Base-by-base conservation (phyloP, 2,329 filamentous ascomycete genomes). In the Raffaelea arxii region DNA sequence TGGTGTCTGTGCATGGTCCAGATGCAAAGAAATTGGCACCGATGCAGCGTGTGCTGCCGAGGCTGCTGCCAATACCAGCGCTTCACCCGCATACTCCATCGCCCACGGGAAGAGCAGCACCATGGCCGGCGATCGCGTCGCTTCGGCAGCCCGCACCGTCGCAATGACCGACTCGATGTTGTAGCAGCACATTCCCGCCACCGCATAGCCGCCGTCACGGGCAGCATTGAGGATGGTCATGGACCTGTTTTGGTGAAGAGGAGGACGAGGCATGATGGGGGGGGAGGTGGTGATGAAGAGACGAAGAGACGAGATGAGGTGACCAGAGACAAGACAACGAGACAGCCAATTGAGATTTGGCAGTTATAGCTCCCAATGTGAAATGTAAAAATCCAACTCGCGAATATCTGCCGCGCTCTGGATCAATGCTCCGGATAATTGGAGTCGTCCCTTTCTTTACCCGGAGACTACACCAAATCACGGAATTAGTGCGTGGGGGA, bases 51-150 rank as follows among this genome's bases (percentile, higher is more conserved):
- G 61, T 9, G 73, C 72, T n/a, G 77, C 78, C 43, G 70, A 66
- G 6, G 72, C 71, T 3, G 75, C 76, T n/a, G 73, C 70, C 54
- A 71, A 68, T 19, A 77, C 68, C 32, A 77, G 68, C 42, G 73
- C 58, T 6, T 67, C 68, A 48, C 72, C 69, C 6, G 78, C 77
- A 65, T 78, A 85, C 46, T 76, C 70, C 35, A 85, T 69, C 0
- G 82, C 80, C 81, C 82, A 86, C 12, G 82, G 82, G 61, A 86
- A 86, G 54, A 86, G 74, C 32, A 82, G 79, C 59, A 86, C 78
- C 64, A 85, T 79, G 19, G 79, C 69, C 0, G 82, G 82, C 0
- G 80, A 80, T 32, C 70, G 67, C 54, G 82, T 83, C 25, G 70
- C 70, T 63, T 86, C 82, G 32, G 83, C 83, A 21, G 83, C 83